Evolutionary conservation across 176 grass and related monocot genomes (phyloP).

Genomic region (Oropetium thomaeum): DNA sequence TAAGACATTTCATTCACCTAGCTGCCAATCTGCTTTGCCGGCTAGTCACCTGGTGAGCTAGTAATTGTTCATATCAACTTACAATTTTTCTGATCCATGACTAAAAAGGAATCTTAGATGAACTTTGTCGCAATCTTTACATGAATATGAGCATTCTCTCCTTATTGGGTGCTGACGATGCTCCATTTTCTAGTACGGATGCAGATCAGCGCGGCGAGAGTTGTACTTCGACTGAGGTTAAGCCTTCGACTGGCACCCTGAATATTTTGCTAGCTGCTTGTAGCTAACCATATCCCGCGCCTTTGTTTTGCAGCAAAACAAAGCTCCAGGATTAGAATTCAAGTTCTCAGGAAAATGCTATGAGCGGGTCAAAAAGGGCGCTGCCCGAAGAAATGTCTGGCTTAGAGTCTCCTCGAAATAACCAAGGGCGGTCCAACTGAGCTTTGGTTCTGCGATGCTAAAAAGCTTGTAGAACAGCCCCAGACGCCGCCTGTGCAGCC

Average conservation of each 20-base stretch:
- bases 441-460: neutral
- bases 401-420: constrained; percentile 26
- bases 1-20: constrained; percentile 13
- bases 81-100: neutral
- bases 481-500: neutral
- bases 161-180: constrained; percentile 27
- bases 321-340: constrained; percentile 12
- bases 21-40: constrained; percentile 12
- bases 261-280: neutral
- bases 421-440: neutral
- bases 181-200: constrained; percentile 36
- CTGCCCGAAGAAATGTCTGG: constrained; percentile 10
- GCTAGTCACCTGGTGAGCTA: constrained; percentile 1
- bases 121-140: neutral
- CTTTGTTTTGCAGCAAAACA: constrained; percentile 21
- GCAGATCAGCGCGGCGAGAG: constrained; percentile 38
- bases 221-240: constrained; percentile 15
- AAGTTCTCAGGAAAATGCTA: constrained; percentile 55
- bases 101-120: neutral
- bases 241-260: neutral
- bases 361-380: constrained; percentile 13
- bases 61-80: constrained; percentile 11
- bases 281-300: neutral
- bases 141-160: neutral
- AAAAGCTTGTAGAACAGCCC: constrained; percentile 5